phyloP scores from a whole-genome alignment of 345 rosid genomes.

The Heritiera fomes region DNA sequence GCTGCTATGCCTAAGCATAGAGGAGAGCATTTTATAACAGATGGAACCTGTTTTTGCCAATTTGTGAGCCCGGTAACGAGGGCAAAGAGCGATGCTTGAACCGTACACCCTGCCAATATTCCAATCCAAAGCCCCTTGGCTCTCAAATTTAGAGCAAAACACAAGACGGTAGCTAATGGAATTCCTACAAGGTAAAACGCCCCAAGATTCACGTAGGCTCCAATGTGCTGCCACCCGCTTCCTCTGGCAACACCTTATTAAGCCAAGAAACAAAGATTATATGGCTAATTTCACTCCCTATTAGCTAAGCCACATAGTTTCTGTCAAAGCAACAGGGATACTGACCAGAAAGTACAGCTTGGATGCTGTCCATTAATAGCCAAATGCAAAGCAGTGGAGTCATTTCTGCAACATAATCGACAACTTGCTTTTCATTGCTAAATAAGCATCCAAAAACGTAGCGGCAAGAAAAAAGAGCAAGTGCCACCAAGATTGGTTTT shows the following conservation, averaged over 20 bases:
- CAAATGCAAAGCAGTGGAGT: constrained; percentile 44
- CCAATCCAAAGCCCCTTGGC: constrained; percentile 68
- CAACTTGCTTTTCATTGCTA: constrained; percentile 41
- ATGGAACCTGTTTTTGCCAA: constrained; percentile 58
- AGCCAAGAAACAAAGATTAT: not conserved
- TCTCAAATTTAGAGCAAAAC: constrained; percentile 41
- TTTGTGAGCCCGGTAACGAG: constrained; percentile 45
- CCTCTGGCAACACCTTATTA: constrained; percentile 64
- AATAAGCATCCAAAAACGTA: constrained; percentile 39
- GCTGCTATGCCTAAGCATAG: not conserved
- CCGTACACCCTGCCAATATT: constrained; percentile 36
- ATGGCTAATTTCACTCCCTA: not conserved
- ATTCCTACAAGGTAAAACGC: constrained; percentile 61
- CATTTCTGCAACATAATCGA: constrained; percentile 33
- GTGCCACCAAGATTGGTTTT: constrained; percentile 32
- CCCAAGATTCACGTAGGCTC: constrained; percentile 59
- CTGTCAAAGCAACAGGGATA: not conserved
- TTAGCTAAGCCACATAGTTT: not conserved
- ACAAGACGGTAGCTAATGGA: constrained; percentile 43
- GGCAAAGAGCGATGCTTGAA: constrained; percentile 43
- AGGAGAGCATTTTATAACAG: not conserved
- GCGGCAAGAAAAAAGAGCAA: constrained; percentile 29
- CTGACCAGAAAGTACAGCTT: constrained; percentile 48
- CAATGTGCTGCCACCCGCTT: constrained; percentile 64
- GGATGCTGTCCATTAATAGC: constrained; percentile 40